A percentile compares a stretch with the other conserved stretches of the same genome.
phyloP scores from a whole-genome alignment of 768 basidiomycete genomes.

The Pulveroboletus sp. region DNA sequence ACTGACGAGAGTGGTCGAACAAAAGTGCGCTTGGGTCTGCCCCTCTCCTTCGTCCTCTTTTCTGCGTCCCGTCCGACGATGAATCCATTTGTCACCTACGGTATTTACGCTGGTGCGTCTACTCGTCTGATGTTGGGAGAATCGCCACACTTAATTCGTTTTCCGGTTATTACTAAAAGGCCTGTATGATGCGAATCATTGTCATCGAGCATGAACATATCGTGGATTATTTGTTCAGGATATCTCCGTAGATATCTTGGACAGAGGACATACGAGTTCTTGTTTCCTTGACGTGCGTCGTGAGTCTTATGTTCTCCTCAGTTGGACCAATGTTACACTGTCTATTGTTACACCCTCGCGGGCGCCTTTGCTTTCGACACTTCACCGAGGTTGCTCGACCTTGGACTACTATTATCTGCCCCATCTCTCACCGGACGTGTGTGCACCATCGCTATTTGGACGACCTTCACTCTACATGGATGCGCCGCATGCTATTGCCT shows the following conservation, averaged over 20 bases:
- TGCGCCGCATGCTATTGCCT: background rate
- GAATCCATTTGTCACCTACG: background rate
- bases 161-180: background rate
- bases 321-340: background rate
- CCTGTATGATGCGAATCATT: background rate
- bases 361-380: background rate
- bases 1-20: background rate
- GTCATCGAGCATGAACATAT: background rate
- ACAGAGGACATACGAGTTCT: background rate
- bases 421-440: background rate
- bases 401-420: background rate
- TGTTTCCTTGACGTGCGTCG: background rate
- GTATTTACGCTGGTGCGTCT: constrained; percentile 9
- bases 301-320: background rate
- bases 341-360: background rate
- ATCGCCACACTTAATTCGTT: background rate
- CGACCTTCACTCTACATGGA: background rate
- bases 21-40: background rate
- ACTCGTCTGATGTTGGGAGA: background rate
- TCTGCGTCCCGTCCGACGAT: background rate
- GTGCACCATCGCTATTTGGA: background rate
- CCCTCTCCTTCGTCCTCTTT: background rate
- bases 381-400: background rate
- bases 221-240: background rate
- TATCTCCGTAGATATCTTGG: background rate